Conservation (phyloP, 164 flowering plant species). For the Malania oleifera region DNA sequence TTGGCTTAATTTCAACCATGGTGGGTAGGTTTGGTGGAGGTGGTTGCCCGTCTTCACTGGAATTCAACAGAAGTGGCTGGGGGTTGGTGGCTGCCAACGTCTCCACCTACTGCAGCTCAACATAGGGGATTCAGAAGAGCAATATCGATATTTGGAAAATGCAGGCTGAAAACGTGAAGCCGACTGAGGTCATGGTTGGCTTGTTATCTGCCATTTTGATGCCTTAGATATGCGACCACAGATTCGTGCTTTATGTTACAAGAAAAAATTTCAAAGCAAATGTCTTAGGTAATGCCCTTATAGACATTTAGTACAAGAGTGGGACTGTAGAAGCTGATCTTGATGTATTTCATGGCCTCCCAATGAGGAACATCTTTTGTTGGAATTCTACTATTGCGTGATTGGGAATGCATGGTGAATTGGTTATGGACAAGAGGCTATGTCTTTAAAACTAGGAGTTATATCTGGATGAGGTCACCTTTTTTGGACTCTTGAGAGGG, state of each 20-base stretch:
- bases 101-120: too few relatives aligned
- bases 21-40: too few relatives aligned
- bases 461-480: constrained; percentile 37
- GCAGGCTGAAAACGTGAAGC: constrained; percentile 28
- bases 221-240: constrained; percentile 38
- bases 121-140: constrained; percentile 22
- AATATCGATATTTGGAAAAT: constrained; percentile 20
- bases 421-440: constrained; percentile 38
- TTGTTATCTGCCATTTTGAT: constrained; percentile 44
- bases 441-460: constrained; percentile 24
- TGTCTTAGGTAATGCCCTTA: constrained; percentile 35
- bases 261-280: constrained; percentile 23
- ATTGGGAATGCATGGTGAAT: constrained; percentile 38
- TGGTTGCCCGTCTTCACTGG: too few relatives aligned
- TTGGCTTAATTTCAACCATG: too few relatives aligned
- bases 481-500: constrained; percentile 36
- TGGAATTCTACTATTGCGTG: constrained; percentile 42
- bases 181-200: constrained; percentile 38
- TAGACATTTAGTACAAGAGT: constrained; percentile 44
- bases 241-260: constrained; percentile 32
- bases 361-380: constrained; percentile 29
- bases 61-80: too few relatives aligned
- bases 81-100: too few relatives aligned
- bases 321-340: constrained; percentile 32
- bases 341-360: constrained; percentile 27